Evolutionary conservation across 495 filamentous ascomycete genomes (phyloP).

Genomic region (Podospora comata): DNA sequence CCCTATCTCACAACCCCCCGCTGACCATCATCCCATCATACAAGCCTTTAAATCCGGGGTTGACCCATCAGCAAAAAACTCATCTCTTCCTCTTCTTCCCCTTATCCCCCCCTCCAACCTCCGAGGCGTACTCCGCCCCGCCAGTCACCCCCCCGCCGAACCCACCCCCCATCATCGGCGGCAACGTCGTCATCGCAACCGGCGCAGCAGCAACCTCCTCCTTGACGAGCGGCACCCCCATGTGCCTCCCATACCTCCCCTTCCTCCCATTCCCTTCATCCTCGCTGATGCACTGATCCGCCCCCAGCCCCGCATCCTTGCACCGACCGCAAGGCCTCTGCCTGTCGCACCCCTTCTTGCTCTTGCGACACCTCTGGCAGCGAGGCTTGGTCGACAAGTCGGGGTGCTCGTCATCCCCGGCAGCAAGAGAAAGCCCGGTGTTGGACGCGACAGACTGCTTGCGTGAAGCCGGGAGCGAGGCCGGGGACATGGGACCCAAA

Average conservation of each 20-base stretch:
- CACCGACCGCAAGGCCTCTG: slow-evolving; percentile 92
- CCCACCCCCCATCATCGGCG: slow-evolving; percentile 26
- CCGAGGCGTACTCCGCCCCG: background rate
- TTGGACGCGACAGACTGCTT: slow-evolving; percentile 77
- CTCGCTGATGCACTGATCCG: slow-evolving; percentile 91
- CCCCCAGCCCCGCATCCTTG: slow-evolving; percentile 88
- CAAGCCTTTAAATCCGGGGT: no score
- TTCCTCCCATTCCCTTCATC: slow-evolving; percentile 95
- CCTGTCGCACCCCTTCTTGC: slow-evolving; percentile 97
- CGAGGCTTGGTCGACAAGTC: slow-evolving; percentile 91
- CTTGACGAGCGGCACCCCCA: slow-evolving; percentile 89
- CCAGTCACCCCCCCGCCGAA: slow-evolving; percentile 36
- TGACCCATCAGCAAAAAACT: background rate
- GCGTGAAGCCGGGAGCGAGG: slow-evolving; percentile 66
- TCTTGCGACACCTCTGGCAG: slow-evolving; percentile 97
- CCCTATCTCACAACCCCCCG: no score
- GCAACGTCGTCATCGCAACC: slow-evolving; percentile 15
- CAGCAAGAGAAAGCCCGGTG: slow-evolving; percentile 60
- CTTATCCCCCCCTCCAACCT: slow-evolving; percentile 32
- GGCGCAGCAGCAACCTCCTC: slow-evolving; percentile 32
- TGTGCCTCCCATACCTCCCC: slow-evolving; percentile 92
- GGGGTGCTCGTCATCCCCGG: slow-evolving; percentile 75
- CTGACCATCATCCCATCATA: no score
- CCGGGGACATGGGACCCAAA: slow-evolving; percentile 62
- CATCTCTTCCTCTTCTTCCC: slow-evolving; percentile 52